Evolutionary conservation across 2,329 filamentous ascomycete genomes (phyloP), one percentile per base, ranked within the genome.

Genomic region (Dactylellina parvicollis): DNA sequence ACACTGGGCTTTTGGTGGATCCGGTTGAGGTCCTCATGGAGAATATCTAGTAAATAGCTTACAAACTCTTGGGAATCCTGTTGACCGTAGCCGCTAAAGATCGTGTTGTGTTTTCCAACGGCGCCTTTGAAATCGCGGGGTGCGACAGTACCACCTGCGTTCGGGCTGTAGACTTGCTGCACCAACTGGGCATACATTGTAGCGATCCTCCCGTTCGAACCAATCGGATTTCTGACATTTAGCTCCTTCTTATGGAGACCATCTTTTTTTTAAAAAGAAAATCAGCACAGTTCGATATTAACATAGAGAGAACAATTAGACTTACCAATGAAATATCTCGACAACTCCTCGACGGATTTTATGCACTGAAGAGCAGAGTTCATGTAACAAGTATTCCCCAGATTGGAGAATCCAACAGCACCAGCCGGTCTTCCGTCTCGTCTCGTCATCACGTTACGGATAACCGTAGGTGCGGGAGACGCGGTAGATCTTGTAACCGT

Each of bases 381-480:
- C 93, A 98, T 97, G 82, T 99, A 99, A 82, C 95, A 99, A 0
- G 95, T 98, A 79, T 99, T 99, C 52, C 95, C 95, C 12, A 99
- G 83, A 79, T 99, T 99, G 75, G 87, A 88, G 57, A 99, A 83
- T 32, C 95, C 95, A 42, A 93, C 90, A 40, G 89, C 90, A 30
- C 95, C 95, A 32, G 88, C 81, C 10, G 87, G 87, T 74, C 88
- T 88, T 8, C 90, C 90, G 38, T 88, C 86, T 76, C 87, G 88
- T 72, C 92, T 86, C 0, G 91, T 93, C 74, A 90, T 83, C 5
- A 85, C 82, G 1, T 85, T 85, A 3, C 84, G 83, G 2, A 85
- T 86, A 18, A 85, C 84, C 64, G 92, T 93, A 75, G 86, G 92
- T 28, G 88, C 86, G 40, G 89, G 86, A 65, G 91, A 91, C 76